Percentiles rank a stretch among this genome's conserved stretches.
Conservation (phyloP, 306 rosid species). For the Cucurbita argyrosperma region DNA sequence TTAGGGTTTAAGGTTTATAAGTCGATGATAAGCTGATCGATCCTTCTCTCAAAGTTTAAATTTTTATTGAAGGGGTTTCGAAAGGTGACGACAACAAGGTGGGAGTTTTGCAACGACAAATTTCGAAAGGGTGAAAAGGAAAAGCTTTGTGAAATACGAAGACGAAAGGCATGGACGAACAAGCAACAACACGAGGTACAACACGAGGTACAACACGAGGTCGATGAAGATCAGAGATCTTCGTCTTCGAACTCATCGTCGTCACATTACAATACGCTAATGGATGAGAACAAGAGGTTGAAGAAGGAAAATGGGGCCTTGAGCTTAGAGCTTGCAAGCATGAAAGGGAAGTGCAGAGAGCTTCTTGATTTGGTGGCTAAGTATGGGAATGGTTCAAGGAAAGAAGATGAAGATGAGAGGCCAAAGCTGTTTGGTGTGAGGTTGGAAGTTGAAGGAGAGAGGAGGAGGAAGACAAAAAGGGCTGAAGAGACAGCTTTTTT, state of each 20-base stretch:
- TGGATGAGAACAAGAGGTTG: slow-evolving; percentile 72
- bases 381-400: slow-evolving; percentile 4
- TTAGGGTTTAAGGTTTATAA: too few relatives aligned
- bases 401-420: slow-evolving; percentile 26
- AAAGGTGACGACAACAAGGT: slow-evolving; percentile 61
- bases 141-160: slow-evolving; percentile 36
- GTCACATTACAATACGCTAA: slow-evolving; percentile 32
- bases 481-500: slow-evolving; percentile 42
- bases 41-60: neutral
- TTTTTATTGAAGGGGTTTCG: slow-evolving; percentile 54
- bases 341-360: slow-evolving; percentile 57
- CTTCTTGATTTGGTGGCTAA: slow-evolving; percentile 56
- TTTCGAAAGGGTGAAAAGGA: slow-evolving; percentile 66
- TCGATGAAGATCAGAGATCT: slow-evolving; percentile 76
- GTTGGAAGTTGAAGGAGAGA: slow-evolving; percentile 45
- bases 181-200: slow-evolving; percentile 13
- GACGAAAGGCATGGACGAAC: slow-evolving; percentile 66
- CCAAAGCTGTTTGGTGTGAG: slow-evolving; percentile 85
- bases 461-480: slow-evolving; percentile 47
- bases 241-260: slow-evolving; percentile 64
- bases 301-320: slow-evolving; percentile 57
- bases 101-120: slow-evolving; percentile 78
- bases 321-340: slow-evolving; percentile 38
- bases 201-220: neutral
- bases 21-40: neutral